A percentile compares a stretch with the other conserved stretches of the same genome.
Conservation (phyloP, 2,329 filamentous ascomycete genomes). For the Trichophyton verrucosum region DNA sequence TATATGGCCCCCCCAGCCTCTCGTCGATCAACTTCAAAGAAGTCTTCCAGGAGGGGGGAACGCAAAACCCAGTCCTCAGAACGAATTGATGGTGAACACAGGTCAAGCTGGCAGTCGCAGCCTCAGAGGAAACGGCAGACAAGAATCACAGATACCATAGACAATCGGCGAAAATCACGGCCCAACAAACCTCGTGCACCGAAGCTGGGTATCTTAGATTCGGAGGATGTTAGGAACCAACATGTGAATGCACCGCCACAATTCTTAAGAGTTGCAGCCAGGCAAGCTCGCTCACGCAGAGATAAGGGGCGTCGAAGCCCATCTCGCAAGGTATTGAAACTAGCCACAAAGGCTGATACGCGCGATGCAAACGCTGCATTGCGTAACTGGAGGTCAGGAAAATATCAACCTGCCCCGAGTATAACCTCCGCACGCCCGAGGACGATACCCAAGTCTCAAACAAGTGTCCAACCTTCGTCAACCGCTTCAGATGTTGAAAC, state of each 20-base stretch:
- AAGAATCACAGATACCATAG: conserved; percentile 25
- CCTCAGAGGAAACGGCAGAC: conserved; percentile 24
- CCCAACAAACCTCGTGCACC: conserved; percentile 17
- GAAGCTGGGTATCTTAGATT: conserved; percentile 41
- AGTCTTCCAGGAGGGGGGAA: conserved; percentile 6
- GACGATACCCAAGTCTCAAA: not conserved
- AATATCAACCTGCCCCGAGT: conserved; percentile 17
- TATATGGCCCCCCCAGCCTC: conserved; percentile 27
- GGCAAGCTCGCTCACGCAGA: conserved; percentile 37
- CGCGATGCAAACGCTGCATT: conserved; percentile 41
- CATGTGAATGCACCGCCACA: conserved; percentile 31
- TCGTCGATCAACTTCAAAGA: conserved; percentile 17
- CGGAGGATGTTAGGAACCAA: conserved; percentile 24
- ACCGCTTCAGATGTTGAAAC: not conserved
- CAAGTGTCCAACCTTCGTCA: not conserved
- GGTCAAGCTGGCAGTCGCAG: not conserved
- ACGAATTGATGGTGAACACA: conserved; percentile 4
- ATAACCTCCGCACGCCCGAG: not conserved
- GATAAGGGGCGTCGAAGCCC: conserved; percentile 42
- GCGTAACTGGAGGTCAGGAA: conserved; percentile 40
- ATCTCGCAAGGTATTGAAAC: conserved; percentile 39
- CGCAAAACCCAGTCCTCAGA: not conserved
- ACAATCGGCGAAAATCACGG: conserved; percentile 15
- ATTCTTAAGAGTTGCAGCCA: conserved; percentile 45
- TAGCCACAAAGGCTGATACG: conserved; percentile 43